These are phyloP conservation scores for Aspergillus bridgeri DNA, from an alignment of 495 filamentous ascomycete genomes.

Conservation along the genomic window DNA sequence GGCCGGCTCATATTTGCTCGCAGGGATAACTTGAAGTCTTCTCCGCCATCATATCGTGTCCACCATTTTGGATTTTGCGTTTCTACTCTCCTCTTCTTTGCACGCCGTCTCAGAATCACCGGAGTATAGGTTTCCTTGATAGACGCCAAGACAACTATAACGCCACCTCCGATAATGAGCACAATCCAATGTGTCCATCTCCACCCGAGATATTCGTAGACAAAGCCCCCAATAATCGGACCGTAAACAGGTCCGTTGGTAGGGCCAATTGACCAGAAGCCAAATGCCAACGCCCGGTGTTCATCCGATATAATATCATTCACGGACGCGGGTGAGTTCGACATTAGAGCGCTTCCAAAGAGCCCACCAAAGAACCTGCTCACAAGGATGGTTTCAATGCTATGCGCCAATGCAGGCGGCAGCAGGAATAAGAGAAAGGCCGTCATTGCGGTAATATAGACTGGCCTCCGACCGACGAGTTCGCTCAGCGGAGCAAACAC, in stretches of 20 bases:
- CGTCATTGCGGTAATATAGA: constrained; percentile 61
- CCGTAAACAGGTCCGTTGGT: constrained; percentile 64
- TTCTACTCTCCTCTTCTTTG: constrained; percentile 46
- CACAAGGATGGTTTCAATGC: constrained; percentile 58
- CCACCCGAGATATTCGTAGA: constrained; percentile 68
- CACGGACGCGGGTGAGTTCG: constrained; percentile 70
- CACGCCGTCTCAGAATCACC: constrained; percentile 37
- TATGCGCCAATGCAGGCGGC: constrained; percentile 62
- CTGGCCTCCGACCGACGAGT: constrained; percentile 64
- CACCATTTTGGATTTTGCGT: constrained; percentile 51
- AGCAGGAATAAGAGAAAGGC: constrained; percentile 63
- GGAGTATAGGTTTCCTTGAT: constrained; percentile 53
- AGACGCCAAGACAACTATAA: constrained; percentile 40
- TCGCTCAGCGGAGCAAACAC: constrained; percentile 71
- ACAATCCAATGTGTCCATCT: constrained; percentile 82
- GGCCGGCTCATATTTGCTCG: constrained; percentile 34
- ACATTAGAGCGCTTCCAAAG: constrained; percentile 69
- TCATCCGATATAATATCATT: constrained; percentile 68
- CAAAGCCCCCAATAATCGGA: constrained; percentile 70
- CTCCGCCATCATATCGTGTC: constrained; percentile 47
- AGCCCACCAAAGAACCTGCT: constrained; percentile 74
- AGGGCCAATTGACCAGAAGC: constrained; percentile 69
- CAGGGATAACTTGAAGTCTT: constrained; percentile 56
- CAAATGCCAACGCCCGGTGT: constrained; percentile 65
- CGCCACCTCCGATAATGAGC: constrained; percentile 59